Evolutionary conservation across 2,329 filamentous ascomycete genomes (phyloP), one percentile per base, ranked within the genome.

Genomic region (Gyromitra esculenta): DNA sequence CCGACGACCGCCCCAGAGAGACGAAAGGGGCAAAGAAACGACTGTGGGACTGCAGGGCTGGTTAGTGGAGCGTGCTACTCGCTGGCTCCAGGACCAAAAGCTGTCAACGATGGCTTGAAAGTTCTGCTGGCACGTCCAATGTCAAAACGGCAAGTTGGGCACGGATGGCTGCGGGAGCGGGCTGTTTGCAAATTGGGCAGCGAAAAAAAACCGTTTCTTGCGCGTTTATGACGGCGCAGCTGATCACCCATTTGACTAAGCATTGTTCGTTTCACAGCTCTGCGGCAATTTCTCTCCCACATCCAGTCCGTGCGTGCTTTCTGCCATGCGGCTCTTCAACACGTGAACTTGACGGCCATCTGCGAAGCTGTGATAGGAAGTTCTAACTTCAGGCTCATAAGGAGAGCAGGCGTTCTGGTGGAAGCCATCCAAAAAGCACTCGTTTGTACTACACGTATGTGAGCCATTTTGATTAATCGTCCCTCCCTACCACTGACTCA

Each of bases 191-290:
- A 50, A 73, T 50, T 59, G 7, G 25, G 21, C 63, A 59, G 54
- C 5, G 31, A 43, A 37, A 52, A 72, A 43, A 37, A 52, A 73
- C 64, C 13, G 69, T 65, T 59, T 73, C 48, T 66, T 43, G 43
- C 43, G 21, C 43, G 60, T 50, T 63, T 54, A 52, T 59, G 69
- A 60, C 52, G 39, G 62, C 7, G 62, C 62, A 66, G 70, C 62
- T 73, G 62, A 73, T 60, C 70, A 66, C 9, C 21, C 3, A n/a
- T 45, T 63, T 69, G 45, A 74, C 64, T 62, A 74, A 74, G 69
- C 69, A 41, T 56, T 4, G 4, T n/a, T 15, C 31, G 63, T 66
- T 66, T 54, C 63, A 43, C 63, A 66, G 15, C 25, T 45, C 41
- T 68, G 65, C 65, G 65, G 65, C 50, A 72, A 45, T 65, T 56